phyloP scores from a whole-genome alignment of 2,329 filamentous ascomycete genomes.

The Pestalotiopsis sp. region DNA sequence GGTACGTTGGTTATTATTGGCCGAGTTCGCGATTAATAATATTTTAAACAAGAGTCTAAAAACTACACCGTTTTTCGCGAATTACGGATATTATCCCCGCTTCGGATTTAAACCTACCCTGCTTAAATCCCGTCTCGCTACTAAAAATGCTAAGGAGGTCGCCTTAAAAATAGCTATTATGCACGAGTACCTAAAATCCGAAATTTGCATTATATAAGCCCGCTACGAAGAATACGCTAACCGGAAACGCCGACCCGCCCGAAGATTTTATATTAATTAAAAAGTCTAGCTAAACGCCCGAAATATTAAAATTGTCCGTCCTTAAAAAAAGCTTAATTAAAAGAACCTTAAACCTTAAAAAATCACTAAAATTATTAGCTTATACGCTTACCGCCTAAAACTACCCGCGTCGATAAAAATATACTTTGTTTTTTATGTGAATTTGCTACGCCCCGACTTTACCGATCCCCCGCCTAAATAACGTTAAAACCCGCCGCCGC shows the following conservation, averaged over 20 bases:
- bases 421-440: not conserved
- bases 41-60: not conserved
- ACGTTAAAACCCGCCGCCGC: not conserved
- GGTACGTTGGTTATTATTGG: not conserved
- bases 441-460: not conserved
- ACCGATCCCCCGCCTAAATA: not conserved
- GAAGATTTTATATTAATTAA: not conserved
- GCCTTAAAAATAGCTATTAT: not conserved
- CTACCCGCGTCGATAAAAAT: not conserved
- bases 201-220: not conserved
- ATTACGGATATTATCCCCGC: not conserved
- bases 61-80: not conserved
- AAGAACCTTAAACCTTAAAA: not conserved
- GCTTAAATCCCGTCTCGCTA: fast-evolving
- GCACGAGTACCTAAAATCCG: not conserved
- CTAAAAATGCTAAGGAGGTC: not conserved
- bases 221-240: not conserved
- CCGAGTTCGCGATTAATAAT: not conserved
- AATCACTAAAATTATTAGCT: not conserved
- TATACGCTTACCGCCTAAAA: not conserved
- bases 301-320: not conserved
- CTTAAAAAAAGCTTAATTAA: not conserved
- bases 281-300: not conserved
- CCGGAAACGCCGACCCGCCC: not conserved
- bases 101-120: not conserved